Base-by-base conservation (phyloP, 2,329 filamentous ascomycete genomes). In the Colletotrichum shisoi region DNA sequence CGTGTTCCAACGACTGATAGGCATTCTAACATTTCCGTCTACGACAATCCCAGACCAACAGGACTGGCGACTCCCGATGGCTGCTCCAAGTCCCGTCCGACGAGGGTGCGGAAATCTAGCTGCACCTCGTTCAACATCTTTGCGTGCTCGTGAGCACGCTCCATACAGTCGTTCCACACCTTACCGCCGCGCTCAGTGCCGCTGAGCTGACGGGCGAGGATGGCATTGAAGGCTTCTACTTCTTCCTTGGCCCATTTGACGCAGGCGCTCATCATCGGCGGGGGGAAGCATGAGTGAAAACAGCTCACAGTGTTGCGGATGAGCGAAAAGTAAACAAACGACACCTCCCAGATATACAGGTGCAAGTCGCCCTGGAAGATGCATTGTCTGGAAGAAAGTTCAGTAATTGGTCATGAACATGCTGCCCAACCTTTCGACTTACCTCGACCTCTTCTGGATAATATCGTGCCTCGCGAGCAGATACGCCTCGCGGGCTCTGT, bases 241-340 rank as follows among this genome's bases (percentile, higher is more conserved):
- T 96, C 89, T 72, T 95, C 91, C 78, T 97, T 98, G n/a, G 93
- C 94, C 95, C 95, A 99, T 75, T 94, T 96, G 73, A 99, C 94
- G 73, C 93, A 96, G 0, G 94, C 93, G 73, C 93, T 96, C 85
- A 95, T 96, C 82, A 95, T 92, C 15, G 89, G 84, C 31, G 92
- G 85, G 12, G 93, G 90, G 76, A 98, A 98, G 76, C 93, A 96
- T 60, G 83, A 82, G 75, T 96, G 93, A 78, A 95, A 97, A 74
- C 92, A 94, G 74, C 87, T 86, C 68, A 98, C 91, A 0, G 95
- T 98, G 79, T 98, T 97, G 72, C 92, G 89, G 75, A 99, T 94
- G 71, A 97, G 86, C 61, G 89, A 93, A 79, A 99, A 99, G 78
- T 97, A 97, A 64, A 97, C 93, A 78, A 93, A 97, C 2, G 94